Evolutionary conservation across 768 basidiomycete species (phyloP).

Genomic region (Coprinopsis marcescibilis): DNA sequence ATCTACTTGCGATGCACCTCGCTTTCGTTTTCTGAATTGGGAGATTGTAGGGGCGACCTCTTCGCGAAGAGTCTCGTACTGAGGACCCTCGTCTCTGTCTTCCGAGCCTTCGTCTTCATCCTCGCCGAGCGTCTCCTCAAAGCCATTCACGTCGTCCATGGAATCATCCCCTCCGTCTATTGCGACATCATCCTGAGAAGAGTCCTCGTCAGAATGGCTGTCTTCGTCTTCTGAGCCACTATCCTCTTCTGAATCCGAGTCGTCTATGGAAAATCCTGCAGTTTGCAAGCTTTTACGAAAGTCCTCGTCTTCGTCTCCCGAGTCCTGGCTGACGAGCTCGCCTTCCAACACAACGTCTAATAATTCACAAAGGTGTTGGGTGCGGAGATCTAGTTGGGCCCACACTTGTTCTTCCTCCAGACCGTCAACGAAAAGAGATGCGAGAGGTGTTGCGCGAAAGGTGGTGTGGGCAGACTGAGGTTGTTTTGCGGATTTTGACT

Average conservation of each 20-base stretch:
- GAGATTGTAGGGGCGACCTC: slow-evolving; percentile 9
- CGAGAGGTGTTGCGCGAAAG: slow-evolving; percentile 64
- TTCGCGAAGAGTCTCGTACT: neutral
- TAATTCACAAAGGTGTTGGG: slow-evolving; percentile 62
- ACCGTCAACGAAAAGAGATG: slow-evolving; percentile 66
- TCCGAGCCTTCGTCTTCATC: slow-evolving; percentile 20
- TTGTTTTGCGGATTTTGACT: slow-evolving; percentile 37
- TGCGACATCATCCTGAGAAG: slow-evolving; percentile 5
- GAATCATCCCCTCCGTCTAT: slow-evolving; percentile 16
- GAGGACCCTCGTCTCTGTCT: slow-evolving; percentile 14
- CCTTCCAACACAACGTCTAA: slow-evolving; percentile 62
- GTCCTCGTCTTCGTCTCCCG: slow-evolving; percentile 37
- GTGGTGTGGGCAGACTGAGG: slow-evolving; percentile 25
- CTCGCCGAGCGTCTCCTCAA: slow-evolving; percentile 9
- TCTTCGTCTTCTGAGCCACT: slow-evolving; percentile 19
- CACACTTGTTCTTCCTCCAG: slow-evolving; percentile 88
- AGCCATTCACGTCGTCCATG: too few relatives aligned
- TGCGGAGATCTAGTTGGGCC: slow-evolving; percentile 86
- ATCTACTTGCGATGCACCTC: slow-evolving; percentile 48
- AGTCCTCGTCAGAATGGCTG: slow-evolving; percentile 12
- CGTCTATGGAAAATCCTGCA: slow-evolving; percentile 58
- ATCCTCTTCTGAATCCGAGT: slow-evolving; percentile 18
- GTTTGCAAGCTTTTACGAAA: slow-evolving; percentile 89
- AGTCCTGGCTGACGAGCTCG: slow-evolving; percentile 17
- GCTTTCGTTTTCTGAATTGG: slow-evolving; percentile 23